Conservation (phyloP, 306 rosid species). For the Corylus americana region DNA sequence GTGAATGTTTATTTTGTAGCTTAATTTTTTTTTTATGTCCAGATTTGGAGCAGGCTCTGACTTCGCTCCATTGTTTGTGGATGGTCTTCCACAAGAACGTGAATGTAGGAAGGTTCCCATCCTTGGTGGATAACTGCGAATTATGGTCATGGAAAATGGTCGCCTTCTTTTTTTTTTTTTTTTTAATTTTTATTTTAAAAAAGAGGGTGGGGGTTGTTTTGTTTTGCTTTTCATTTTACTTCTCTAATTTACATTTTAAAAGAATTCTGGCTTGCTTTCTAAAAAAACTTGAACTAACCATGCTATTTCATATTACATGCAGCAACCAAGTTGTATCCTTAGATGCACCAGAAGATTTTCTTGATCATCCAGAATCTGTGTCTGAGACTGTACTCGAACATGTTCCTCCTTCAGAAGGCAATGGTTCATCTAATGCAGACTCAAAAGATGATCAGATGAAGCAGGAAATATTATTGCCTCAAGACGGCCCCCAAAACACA, state of each 20-base stretch:
- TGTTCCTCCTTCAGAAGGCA: constrained; percentile 39
- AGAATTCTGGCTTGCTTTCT: constrained; percentile 11
- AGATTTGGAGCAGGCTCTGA: neutral
- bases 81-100: neutral
- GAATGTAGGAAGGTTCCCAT: neutral
- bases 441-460: constrained; percentile 51
- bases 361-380: constrained; percentile 45
- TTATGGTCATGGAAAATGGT: neutral
- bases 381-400: constrained; percentile 33
- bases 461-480: constrained; percentile 43
- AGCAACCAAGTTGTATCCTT: constrained; percentile 46
- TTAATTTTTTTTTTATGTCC: constrained; percentile 14
- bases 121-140: neutral
- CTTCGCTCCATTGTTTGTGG: neutral
- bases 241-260: neutral
- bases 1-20: constrained; percentile 35
- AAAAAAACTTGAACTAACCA: constrained; percentile 15
- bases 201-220: neutral
- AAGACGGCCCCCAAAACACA: constrained; percentile 42
- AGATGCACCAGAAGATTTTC: constrained; percentile 37
- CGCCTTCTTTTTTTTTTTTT: neutral
- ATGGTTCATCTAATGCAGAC: constrained; percentile 27
- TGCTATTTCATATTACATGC: constrained; percentile 29
- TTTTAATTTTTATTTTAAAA: too few relatives aligned
- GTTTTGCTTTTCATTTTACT: neutral